Base-by-base conservation (phyloP, 768 basidiomycete species). In the Pleurotus citrinopileatus region DNA sequence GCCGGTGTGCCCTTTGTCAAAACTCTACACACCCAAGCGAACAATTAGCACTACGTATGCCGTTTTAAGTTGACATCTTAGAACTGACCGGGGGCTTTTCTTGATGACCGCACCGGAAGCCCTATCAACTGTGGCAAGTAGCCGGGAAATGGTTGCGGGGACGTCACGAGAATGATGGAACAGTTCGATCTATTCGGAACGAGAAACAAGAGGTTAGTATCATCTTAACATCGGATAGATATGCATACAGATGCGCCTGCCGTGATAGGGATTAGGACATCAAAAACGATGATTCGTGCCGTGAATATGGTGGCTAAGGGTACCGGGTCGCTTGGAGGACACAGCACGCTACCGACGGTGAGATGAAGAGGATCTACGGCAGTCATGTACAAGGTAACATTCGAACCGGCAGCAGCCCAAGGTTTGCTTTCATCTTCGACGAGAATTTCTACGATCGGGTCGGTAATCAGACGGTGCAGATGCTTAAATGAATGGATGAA, bases 101-200 rank as follows among this genome's bases (percentile, higher is more conserved):
- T 88, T 95, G 27, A 84, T 64, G 0, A 90, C 79, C 48, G 78
- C 76, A 0, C 94, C 94, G 2, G 84, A 83, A 0, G 84, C 70
- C 52, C 92, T 82, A 63, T 98, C 96, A 8, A 95, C 68, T 0
- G 81, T 86, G 1, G 87, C 78, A n/a, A 90, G 67, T 25, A 98
- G 76, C 60, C 87, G 92, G 3, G 84, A 82, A 50, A 97, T 81
- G 9, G 87, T 91, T 0, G 94, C 96, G 7, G 97, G 94, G 2
- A 96, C 83, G 65, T 98, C 93, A 38, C 83, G 80, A 1, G 94
- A 95, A 64, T 99, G 95, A 64, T 97, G 92, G 71, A 93, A 98
- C 9, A 99, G 72, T 66, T 99, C 97, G 42, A 98, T 79, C 92
- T 91, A 61, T 2, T 40, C 44, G 23, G 27, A 22, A 3, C 10